Percentiles rank a stretch among this genome's conserved stretches.
Evolutionary conservation across 2,329 filamentous ascomycete genomes (phyloP).

Genomic region (Colletotrichum salicis): DNA sequence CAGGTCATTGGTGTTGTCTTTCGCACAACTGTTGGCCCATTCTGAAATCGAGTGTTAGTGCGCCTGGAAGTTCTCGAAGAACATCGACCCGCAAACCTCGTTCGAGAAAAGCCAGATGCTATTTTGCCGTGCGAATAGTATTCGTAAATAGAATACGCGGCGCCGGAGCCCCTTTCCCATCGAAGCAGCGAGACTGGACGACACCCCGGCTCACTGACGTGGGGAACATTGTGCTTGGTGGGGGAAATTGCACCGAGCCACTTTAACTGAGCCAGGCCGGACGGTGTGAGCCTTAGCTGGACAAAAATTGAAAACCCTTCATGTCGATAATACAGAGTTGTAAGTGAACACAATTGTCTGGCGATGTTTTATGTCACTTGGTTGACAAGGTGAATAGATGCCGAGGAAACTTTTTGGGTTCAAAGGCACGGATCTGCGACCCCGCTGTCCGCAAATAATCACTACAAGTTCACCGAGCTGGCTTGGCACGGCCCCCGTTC

Average conservation of each 20-base stretch:
- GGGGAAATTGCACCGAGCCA: slow-evolving; percentile 31
- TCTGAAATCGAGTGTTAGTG: neutral
- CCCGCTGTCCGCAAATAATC: neutral
- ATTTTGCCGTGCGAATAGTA: slow-evolving; percentile 8
- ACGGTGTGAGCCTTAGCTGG: slow-evolving; percentile 8
- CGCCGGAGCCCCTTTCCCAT: slow-evolving; percentile 25
- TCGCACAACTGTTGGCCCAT: slow-evolving; percentile 8
- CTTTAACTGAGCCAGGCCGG: slow-evolving; percentile 6
- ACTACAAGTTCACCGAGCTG: neutral
- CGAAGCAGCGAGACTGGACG: slow-evolving; percentile 9
- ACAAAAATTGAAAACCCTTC: neutral
- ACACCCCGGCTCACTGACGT: slow-evolving; percentile 28
- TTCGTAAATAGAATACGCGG: slow-evolving; percentile 21
- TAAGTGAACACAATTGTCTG: neutral
- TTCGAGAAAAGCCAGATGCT: neutral
- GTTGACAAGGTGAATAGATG: neutral
- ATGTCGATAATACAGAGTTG: neutral
- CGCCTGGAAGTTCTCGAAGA: neutral
- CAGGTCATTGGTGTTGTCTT: slow-evolving; percentile 14
- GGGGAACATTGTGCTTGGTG: slow-evolving; percentile 22
- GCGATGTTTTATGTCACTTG: neutral
- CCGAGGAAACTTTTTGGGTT: neutral
- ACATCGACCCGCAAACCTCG: neutral
- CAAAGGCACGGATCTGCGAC: neutral
- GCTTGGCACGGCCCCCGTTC: neutral